Conservation (phyloP, 768 basidiomycete genomes). For the Coprinopsis cinerea region DNA sequence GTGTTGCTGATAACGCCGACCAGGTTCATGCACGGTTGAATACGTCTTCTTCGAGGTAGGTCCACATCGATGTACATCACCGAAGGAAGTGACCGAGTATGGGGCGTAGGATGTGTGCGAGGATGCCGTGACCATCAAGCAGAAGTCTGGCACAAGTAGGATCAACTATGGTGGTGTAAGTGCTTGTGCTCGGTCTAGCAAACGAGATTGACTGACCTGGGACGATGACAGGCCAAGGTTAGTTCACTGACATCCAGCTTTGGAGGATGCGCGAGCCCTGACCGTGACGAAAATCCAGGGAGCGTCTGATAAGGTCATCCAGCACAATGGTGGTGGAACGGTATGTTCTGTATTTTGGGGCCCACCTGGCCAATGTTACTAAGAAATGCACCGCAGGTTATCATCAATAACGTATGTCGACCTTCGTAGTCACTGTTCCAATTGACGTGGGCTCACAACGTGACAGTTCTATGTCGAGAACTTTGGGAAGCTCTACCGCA, state of each 20-base stretch:
- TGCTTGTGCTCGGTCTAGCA: not conserved
- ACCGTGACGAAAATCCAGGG: constrained; percentile 15
- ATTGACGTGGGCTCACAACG: not conserved
- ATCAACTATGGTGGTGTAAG: constrained; percentile 34
- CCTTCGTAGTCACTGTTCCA: not conserved
- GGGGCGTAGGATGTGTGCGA: constrained; percentile 28
- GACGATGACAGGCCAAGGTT: constrained; percentile 23
- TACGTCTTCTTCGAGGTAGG: constrained; percentile 27
- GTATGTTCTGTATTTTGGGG: constrained; percentile 6
- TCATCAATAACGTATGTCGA: constrained; percentile 29
- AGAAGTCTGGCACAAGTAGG: constrained; percentile 28
- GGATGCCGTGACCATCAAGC: constrained; percentile 37
- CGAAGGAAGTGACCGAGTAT: not conserved
- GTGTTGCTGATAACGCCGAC: not conserved
- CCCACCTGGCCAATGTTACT: not conserved
- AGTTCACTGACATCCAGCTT: not conserved
- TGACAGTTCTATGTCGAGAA: constrained; percentile 33
- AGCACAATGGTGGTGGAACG: constrained; percentile 32
- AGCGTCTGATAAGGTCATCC: constrained; percentile 31
- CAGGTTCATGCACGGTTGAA: constrained; percentile 26
- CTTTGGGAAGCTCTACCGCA: constrained; percentile 33
- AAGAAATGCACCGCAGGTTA: constrained; percentile 16
- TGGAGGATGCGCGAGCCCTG: not conserved
- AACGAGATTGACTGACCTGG: not conserved
- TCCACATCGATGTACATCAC: not conserved